Evolutionary conservation across 2,329 filamentous ascomycete species (phyloP), one percentile per base, ranked within the genome.

Genomic region (Salinomyces thailandicus): DNA sequence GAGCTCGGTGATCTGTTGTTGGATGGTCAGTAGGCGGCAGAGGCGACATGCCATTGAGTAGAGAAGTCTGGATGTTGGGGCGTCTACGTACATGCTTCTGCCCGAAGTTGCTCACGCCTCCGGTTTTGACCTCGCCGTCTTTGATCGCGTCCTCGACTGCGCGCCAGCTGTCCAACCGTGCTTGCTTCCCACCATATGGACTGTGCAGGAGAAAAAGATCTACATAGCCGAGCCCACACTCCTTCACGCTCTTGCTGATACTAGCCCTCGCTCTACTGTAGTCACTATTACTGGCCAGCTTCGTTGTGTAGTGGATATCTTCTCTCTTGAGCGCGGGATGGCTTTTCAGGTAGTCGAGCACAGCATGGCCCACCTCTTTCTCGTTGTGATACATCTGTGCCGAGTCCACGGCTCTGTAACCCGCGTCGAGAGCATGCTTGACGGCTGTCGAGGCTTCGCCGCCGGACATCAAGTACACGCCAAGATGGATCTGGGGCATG

Each of bases 151-250:
- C 83, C 48, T 85, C 79, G 1, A 91, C 63, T 0, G 84, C 84
- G 47, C 64, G 71, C 83, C 84, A 91, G 51, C 79, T 83, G 24
- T 81, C 77, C 35, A 81, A 57, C 4, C 84, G 68, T 5, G 75
- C 77, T 48, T 72, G 59, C 50, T 68, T 76, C 1, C 84, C 83
- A 5, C 84, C 83, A 48, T 85, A 85, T 0, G 84, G 85, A 32
- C 77, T 81, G 53, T 91, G 85, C 37, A 91, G 64, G 8, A 93
- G 64, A 57, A 89, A 87, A 30, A 91, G 58, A 52, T 91, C 84
- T 38, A 89, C 75, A 56, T 87, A 86, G 0, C 75, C 80, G 18
- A 87, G 61, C 0, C 76, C 79, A 16, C 74, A 77, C 38, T 72
- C 71, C 31, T 75, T 68, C 3, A 86, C 67, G 18, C 74, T 80